Base-by-base conservation (phyloP, 2,329 filamentous ascomycete species). In the Verticillium zaregamsianum region DNA sequence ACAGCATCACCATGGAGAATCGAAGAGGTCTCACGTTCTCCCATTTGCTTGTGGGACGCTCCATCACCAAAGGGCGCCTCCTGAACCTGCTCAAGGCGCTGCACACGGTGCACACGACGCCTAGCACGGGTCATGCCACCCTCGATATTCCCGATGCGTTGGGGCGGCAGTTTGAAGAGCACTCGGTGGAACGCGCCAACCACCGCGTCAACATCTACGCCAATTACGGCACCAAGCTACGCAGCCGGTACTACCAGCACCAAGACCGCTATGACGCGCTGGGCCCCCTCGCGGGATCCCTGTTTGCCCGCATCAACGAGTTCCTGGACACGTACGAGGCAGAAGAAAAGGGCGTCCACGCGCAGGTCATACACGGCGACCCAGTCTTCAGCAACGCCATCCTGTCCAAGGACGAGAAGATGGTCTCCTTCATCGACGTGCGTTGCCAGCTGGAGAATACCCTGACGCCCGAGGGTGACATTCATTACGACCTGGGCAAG, bases 311-410 rank as follows among this genome's bases (percentile, higher is more conserved):
- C 12, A 40, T 40, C 37, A 40, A 40, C 33, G 17, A 40, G 61
- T 71, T 71, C 60, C 66, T 72, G 35, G 69, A 70, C 59, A 67
- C 65, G 7, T 71, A 71, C 64, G 70, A 72, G 62, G 68, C 69
- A 49, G 68, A 71, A 56, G 63, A 70, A 33, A 68, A 68, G 62
- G 70, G 66, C 25, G 65, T 68, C 17, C 64, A 66, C 20, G 66
- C 69, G 1, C 59, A 67, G 20, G 64, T 71, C 8, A 70, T 72
- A 61, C 69, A 72, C 62, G 70, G 70, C 35, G 70, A 72, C 61
- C 69, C 70, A 8, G 69, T 72, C 35, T 72, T 72, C 61, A 69
- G 67, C 63, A 72, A 72, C 57, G 69, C 69, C 58, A 72, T 72
- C 49, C 64, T 72, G 1, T 65, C 65, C 57, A 63, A 66, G 20